Evolutionary conservation across 768 basidiomycete species (phyloP).

Genomic region (Lentinus brumalis): DNA sequence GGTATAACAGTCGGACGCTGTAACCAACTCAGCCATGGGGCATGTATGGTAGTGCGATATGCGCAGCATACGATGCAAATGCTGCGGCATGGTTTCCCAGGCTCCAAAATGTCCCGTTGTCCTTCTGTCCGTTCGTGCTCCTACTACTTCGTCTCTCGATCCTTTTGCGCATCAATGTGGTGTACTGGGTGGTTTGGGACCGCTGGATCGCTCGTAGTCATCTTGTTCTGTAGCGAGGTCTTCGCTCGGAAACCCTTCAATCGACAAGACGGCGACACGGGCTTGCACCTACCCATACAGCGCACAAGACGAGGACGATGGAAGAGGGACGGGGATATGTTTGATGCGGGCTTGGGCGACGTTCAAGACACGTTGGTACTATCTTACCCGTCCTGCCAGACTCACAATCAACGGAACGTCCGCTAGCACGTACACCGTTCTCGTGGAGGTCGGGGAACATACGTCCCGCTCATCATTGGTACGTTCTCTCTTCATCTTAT

Average conservation of each 20-base stretch:
- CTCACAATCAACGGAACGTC: neutral
- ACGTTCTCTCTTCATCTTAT: conserved; percentile 13
- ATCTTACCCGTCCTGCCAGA: neutral
- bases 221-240: too few species aligned
- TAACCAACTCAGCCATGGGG: conserved; percentile 81
- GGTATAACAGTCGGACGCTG: conserved; percentile 83
- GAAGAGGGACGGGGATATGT: conserved; percentile 31
- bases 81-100: too few species aligned
- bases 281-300: conserved; percentile 20
- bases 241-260: neutral
- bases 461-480: conserved; percentile 65
- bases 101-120: too few species aligned
- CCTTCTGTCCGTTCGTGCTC: too few species aligned
- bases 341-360: conserved; percentile 58
- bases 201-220: neutral
- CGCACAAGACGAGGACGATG: neutral
- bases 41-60: too few species aligned
- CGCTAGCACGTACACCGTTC: conserved; percentile 62
- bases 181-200: too few species aligned
- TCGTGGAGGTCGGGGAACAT: conserved; percentile 55
- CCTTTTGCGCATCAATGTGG: too few species aligned
- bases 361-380: conserved; percentile 59
- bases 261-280: neutral
- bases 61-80: too few species aligned
- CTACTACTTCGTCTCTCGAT: too few species aligned